These are phyloP conservation scores for Nitzschia putrida DNA, from an alignment of 108 stramenopile species.

Conservation along the genomic window DNA sequence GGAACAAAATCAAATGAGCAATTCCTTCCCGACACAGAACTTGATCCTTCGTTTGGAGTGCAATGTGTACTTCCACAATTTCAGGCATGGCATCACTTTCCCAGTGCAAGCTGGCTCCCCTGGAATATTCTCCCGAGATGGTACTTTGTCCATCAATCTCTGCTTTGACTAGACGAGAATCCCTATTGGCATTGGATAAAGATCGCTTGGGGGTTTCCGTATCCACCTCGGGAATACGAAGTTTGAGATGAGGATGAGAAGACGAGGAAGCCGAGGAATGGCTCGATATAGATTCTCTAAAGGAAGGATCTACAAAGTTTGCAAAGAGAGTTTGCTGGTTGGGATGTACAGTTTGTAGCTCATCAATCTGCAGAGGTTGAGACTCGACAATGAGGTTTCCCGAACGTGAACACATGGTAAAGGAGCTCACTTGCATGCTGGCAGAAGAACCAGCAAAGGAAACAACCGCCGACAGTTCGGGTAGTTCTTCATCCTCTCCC, in stretches of 20 bases:
- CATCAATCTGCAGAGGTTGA: conserved; percentile 13
- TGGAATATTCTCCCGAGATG: background rate
- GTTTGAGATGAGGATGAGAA: conserved; percentile 26
- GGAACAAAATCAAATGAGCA: conserved; percentile 30
- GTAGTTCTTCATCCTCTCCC: background rate
- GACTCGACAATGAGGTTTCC: conserved; percentile 45
- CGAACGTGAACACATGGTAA: conserved; percentile 33
- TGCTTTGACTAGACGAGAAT: background rate
- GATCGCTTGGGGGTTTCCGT: background rate
- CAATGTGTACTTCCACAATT: conserved; percentile 33
- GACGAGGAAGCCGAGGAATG: conserved; percentile 5
- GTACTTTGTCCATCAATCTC: conserved; percentile 1
- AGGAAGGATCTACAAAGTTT: conserved; percentile 13
- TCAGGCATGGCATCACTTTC: conserved; percentile 24
- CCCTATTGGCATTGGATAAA: conserved; percentile 12
- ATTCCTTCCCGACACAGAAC: conserved; percentile 27
- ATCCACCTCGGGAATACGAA: conserved; percentile 8
- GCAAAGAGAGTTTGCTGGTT: conserved; percentile 13
- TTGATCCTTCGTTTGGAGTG: conserved; percentile 10
- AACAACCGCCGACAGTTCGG: conserved; percentile 33
- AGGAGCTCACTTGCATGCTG: conserved; percentile 48
- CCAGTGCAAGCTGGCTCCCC: conserved; percentile 25
- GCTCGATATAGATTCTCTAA: background rate
- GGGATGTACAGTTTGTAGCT: background rate
- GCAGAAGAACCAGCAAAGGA: conserved; percentile 41